Evolutionary conservation across 257 asterid species (phyloP).

Genomic region (Thymus quinquecostatus): DNA sequence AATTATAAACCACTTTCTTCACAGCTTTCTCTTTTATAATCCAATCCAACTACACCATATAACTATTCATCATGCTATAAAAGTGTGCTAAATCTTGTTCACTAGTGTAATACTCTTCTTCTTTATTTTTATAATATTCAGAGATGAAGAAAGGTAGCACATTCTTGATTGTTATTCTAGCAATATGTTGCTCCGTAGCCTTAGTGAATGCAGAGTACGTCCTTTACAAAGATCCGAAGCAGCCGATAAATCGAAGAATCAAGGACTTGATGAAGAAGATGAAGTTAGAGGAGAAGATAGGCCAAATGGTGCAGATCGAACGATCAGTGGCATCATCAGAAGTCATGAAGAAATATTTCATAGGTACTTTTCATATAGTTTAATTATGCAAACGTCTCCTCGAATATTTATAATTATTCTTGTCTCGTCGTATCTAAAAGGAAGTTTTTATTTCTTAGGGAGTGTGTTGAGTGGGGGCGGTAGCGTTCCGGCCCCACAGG

Average conservation of each 20-base stretch:
- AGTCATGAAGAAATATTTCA: constrained; percentile 53
- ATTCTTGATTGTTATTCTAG: constrained; percentile 28
- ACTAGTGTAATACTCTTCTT: not conserved
- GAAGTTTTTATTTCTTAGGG: constrained; percentile 37
- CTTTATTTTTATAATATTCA: not conserved
- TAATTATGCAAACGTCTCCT: not conserved
- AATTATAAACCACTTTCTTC: not conserved
- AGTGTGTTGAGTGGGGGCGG: constrained; percentile 82
- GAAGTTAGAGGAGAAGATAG: constrained; percentile 66
- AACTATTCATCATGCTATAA: not conserved
- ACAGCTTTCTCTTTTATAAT: not conserved
- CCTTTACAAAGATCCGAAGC: constrained; percentile 61
- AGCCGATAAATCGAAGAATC: constrained; percentile 43
- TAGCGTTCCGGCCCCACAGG: constrained; percentile 64
- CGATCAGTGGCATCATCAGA: constrained; percentile 51
- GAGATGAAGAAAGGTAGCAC: constrained; percentile 28
- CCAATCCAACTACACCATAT: not conserved
- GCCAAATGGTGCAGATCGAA: constrained; percentile 74
- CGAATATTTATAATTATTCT: not conserved
- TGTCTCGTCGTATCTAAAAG: too few species aligned
- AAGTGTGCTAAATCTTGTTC: not conserved
- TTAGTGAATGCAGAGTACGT: constrained; percentile 31
- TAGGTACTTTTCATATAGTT: constrained; percentile 35
- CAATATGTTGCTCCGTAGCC: constrained; percentile 23
- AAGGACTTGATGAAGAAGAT: constrained; percentile 52